phyloP scores from a whole-genome alignment of 2,329 filamentous ascomycete genomes.

The Blumeria graminis region DNA sequence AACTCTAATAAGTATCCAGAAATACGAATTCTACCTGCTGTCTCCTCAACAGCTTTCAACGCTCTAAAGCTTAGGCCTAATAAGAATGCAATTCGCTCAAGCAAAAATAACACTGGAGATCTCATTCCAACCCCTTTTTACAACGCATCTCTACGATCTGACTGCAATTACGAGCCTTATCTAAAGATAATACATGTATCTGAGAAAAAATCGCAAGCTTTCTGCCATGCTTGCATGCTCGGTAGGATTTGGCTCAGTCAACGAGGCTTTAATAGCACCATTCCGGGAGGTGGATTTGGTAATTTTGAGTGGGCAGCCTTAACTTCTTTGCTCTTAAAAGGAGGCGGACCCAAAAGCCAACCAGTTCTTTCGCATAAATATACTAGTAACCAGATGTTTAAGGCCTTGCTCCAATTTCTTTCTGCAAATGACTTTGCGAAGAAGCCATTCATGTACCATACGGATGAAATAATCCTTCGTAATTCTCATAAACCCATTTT shows the following conservation, averaged over 20 bases:
- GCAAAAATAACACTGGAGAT: constrained; percentile 17
- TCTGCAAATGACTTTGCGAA: constrained; percentile 46
- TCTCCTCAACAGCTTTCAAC: constrained; percentile 45
- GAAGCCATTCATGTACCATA: constrained; percentile 31
- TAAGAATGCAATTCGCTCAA: constrained; percentile 43
- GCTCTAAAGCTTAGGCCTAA: constrained; percentile 43
- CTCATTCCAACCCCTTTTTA: constrained; percentile 52
- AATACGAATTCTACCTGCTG: constrained; percentile 57
- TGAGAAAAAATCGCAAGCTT: constrained; percentile 29
- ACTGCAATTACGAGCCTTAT: constrained; percentile 49
- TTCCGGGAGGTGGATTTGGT: constrained; percentile 68
- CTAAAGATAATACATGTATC: constrained; percentile 51
- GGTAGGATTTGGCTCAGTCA: constrained; percentile 79
- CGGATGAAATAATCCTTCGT: constrained; percentile 19
- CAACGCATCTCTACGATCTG: constrained; percentile 63
- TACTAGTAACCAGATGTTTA: constrained; percentile 84
- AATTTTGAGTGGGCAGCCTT: constrained; percentile 77
- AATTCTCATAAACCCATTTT: constrained; percentile 38
- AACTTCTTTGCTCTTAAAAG: constrained; percentile 55
- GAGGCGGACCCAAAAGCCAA: constrained; percentile 47
- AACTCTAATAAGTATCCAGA: constrained; percentile 21
- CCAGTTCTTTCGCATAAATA: constrained; percentile 55
- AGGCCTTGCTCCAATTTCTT: constrained; percentile 74
- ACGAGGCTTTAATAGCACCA: constrained; percentile 47
- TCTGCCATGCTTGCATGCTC: constrained; percentile 63